These are phyloP conservation scores for Chaetomium tenue DNA, from an alignment of 495 filamentous ascomycete genomes.

Conservation along the genomic window DNA sequence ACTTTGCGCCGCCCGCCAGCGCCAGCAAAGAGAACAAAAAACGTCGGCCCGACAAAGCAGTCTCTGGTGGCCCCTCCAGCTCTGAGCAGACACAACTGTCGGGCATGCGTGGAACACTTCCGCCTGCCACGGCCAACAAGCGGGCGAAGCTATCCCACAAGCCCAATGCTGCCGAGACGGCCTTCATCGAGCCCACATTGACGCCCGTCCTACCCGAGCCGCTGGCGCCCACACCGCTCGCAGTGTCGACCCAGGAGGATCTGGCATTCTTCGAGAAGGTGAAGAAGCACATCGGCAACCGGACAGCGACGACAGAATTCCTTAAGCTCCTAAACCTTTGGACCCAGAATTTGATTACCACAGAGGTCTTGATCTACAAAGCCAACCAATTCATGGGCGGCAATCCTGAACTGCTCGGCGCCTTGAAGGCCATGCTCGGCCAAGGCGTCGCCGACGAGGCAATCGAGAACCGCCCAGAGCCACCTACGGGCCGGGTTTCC, in stretches of 20 bases:
- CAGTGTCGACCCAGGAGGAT: slow-evolving; percentile 66
- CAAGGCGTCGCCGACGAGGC: slow-evolving; percentile 69
- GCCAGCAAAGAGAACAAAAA: slow-evolving; percentile 79
- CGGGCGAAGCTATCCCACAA: slow-evolving; percentile 64
- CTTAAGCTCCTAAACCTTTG: slow-evolving; percentile 93
- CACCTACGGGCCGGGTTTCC: slow-evolving; percentile 72
- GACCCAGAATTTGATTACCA: slow-evolving; percentile 84
- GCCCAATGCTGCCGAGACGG: slow-evolving; percentile 55
- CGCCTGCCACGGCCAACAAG: slow-evolving; percentile 47
- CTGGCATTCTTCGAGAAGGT: slow-evolving; percentile 92
- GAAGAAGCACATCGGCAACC: slow-evolving; percentile 93
- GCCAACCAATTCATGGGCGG: slow-evolving; percentile 82
- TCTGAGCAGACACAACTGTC: slow-evolving; percentile 39
- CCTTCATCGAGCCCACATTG: slow-evolving; percentile 79
- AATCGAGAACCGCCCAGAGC: slow-evolving; percentile 73
- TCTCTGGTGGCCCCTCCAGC: slow-evolving; percentile 28
- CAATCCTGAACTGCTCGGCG: slow-evolving; percentile 80
- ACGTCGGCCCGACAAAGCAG: slow-evolving; percentile 48
- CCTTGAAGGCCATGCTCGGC: slow-evolving; percentile 76
- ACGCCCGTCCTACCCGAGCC: slow-evolving; percentile 85
- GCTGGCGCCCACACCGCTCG: slow-evolving; percentile 67
- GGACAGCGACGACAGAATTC: slow-evolving; percentile 88
- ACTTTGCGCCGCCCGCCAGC: slow-evolving; percentile 82
- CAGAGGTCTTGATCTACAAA: slow-evolving; percentile 73
- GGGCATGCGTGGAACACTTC: slow-evolving; percentile 37